Base-by-base conservation (phyloP, 164 flowering plant species). In the Taxillus chinensis region DNA sequence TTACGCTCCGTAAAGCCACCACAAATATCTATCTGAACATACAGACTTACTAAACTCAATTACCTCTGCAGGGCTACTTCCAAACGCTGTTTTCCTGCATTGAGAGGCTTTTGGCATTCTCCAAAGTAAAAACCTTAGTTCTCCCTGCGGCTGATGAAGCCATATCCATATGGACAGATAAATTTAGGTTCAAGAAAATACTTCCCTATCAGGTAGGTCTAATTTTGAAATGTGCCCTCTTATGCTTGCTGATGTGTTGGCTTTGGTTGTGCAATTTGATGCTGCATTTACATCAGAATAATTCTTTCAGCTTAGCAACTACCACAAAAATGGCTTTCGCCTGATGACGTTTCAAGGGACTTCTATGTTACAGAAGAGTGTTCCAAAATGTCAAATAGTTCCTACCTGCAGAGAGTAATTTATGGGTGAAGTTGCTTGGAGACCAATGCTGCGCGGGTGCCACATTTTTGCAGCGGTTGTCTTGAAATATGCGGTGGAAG, bases 61-160 rank as follows among this genome's bases (percentile, higher is more conserved):
- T 48, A 48, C 13, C 7, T 41, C 41, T 41, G 12, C 8, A 46
- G 92, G 92, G 92, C 27, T 86, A 82, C 66, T 86, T 84, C 55
- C 84, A 82, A 67, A 10, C 68, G 16, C 54, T 86, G 45, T 82
- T 79, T 64, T 73, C 84, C 13, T 79, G 86, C 69, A 78, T 83
- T 11, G 81, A 80, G 80, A 80, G 72, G 65, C 68, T 84, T 55
- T 71, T 83, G 46, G 69, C 84, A 7, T 79, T 60, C 61, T 55
- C 84, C 73, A 79, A 79, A 2, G 84, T 86, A 4, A 73, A 70
- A 64, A 80, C 64, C 69, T 53, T 84, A 56, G 79, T 86, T 52
- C 86, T 86, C 15, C 89, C 92, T 14, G 83, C 89, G 41, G 82
- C 89, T 8, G 82, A 76, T 39, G 84, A 82, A 64, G 86, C 92